A percentile compares a stretch with the other conserved stretches of the same genome.
Conservation (phyloP, 2,329 filamentous ascomycete genomes). For the Periconia digitata region DNA sequence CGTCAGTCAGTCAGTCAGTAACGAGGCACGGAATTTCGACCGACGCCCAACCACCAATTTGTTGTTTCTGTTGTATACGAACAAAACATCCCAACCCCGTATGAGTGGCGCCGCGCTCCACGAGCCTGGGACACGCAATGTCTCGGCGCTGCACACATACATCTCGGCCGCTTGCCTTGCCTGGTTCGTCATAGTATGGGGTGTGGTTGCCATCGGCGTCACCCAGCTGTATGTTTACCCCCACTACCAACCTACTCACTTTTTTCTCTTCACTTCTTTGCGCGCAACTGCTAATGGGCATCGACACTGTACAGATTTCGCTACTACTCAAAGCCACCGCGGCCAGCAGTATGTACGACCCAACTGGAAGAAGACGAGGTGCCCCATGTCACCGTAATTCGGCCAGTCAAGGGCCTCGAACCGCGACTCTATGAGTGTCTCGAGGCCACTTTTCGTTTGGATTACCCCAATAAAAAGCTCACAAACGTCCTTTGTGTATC, state of each 20-base stretch:
- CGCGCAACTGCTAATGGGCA: background rate
- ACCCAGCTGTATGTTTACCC: constrained; percentile 56
- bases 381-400: constrained; percentile 86
- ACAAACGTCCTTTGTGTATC: constrained; percentile 83
- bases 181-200: constrained; percentile 59
- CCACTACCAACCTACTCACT: constrained; percentile 1
- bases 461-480: constrained; percentile 75
- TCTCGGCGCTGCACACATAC: constrained; percentile 38
- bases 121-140: constrained; percentile 29
- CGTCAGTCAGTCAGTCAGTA: background rate
- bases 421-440: constrained; percentile 90
- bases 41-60: too few relatives aligned
- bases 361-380: constrained; percentile 50
- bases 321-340: constrained; percentile 53
- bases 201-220: constrained; percentile 61
- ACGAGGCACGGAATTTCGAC: too few relatives aligned
- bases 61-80: too few relatives aligned
- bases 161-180: constrained; percentile 53
- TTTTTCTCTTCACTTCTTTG: constrained; percentile 2
- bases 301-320: constrained; percentile 60
- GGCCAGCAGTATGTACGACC: constrained; percentile 45
- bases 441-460: constrained; percentile 78
- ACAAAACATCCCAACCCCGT: constrained; percentile 20
- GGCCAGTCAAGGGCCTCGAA: constrained; percentile 91
- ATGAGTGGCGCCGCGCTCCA: constrained; percentile 33